Base-by-base conservation (phyloP, 306 rosid species). In the Vigna unguiculata region DNA sequence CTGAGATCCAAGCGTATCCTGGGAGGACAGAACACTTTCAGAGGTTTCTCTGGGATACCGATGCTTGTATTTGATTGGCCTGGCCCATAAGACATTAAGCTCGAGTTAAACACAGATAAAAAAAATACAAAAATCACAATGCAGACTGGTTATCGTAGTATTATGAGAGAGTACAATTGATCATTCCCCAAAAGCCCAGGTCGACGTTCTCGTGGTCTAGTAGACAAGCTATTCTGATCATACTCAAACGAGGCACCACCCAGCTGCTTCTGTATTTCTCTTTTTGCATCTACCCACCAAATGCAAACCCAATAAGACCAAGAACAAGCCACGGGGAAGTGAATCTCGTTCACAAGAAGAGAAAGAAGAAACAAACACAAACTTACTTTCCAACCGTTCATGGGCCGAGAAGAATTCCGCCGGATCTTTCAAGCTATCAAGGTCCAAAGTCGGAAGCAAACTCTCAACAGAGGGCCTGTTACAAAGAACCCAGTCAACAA, bases 351-450 rank as follows among this genome's bases (percentile, higher is more conserved):
- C 45, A 49, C 49, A 21, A 43, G 14, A 72, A 53, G 69, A 68
- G 53, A 28, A 46, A 58, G 71, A 48, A 41, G 17, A 70, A 49
- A 40, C 38, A 60, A 73, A 60, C 6, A 1, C 51, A 10, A 30
- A 78, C 93, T 81, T 85, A 92, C 99, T 87, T 76, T 92, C 93
- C 82, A 77, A 48, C 49, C 86, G 88, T 63, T 90, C 97, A 11
- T 71, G 87, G 9, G 90, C 92, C 84, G 15, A 53, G 80, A 91
- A 95, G 76, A 87, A 92, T 32, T 87, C 89, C 73, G 64, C 88
- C 0, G 93, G 92, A 78, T 89, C 91, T 78, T 92, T 91, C 48
- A 83, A 52, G 17, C 70, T 84, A 52, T 86, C 87, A 7, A 83
- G 54, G 80, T 92, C 91, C 24, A 90, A 66, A 57, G 32, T 74